phyloP scores from a whole-genome alignment of 768 basidiomycete genomes.

The Cystobasidium tubakii region DNA sequence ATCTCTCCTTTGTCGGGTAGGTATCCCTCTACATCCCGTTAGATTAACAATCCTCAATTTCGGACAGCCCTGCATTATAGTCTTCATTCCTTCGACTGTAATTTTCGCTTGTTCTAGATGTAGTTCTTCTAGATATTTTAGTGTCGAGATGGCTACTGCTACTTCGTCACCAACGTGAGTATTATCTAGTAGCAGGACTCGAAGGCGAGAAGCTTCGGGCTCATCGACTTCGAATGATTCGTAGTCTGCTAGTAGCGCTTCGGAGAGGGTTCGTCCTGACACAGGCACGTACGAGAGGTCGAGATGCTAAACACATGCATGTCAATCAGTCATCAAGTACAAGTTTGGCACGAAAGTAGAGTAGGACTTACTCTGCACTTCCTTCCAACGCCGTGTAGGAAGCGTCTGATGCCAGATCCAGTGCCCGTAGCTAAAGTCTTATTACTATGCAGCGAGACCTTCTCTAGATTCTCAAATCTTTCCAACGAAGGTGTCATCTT shows the following conservation, averaged over 20 bases:
- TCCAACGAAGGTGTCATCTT: slow-evolving; percentile 39
- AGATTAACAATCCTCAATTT: slow-evolving; percentile 40
- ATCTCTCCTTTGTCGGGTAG: slow-evolving; percentile 41
- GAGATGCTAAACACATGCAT: background rate
- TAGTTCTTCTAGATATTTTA: slow-evolving; percentile 38
- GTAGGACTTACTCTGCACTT: slow-evolving; percentile 31
- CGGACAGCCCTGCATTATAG: slow-evolving; percentile 40
- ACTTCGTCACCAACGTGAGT: slow-evolving; percentile 39
- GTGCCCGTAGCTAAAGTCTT: slow-evolving; percentile 31
- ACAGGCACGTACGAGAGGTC: background rate
- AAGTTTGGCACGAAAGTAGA: too few relatives aligned
- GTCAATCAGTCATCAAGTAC: background rate
- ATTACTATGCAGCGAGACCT: slow-evolving; percentile 37
- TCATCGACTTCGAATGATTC: slow-evolving; percentile 13
- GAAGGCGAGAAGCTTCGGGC: slow-evolving; percentile 16
- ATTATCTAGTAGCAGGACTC: slow-evolving; percentile 41
- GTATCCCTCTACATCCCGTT: slow-evolving; percentile 43
- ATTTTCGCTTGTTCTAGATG: slow-evolving; percentile 43
- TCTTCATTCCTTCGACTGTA: slow-evolving; percentile 39
- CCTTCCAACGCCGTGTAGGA: slow-evolving; percentile 37
- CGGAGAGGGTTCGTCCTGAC: slow-evolving; percentile 37
- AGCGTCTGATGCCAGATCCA: slow-evolving; percentile 26
- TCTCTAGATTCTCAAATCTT: slow-evolving; percentile 39
- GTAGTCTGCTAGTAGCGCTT: slow-evolving; percentile 9
- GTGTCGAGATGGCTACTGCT: slow-evolving; percentile 19